Evolutionary conservation across 2,329 filamentous ascomycete species (phyloP).

Genomic region (Aspergillus transmontanensis): DNA sequence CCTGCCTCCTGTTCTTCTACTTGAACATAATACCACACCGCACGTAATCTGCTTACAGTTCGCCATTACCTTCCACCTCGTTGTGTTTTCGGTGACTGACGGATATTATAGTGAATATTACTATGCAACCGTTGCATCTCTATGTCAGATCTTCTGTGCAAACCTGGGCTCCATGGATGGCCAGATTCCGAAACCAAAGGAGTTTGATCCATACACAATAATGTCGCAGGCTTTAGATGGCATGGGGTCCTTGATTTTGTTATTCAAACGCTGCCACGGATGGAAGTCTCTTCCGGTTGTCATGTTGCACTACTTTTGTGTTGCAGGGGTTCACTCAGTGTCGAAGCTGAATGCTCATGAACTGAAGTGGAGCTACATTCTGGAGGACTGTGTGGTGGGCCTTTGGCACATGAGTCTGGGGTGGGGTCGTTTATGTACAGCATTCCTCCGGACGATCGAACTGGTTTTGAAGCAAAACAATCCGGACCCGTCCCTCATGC

Average conservation of each 20-base stretch:
- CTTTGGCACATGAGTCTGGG: conserved; percentile 30
- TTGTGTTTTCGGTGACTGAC: neutral
- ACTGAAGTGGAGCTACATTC: conserved; percentile 24
- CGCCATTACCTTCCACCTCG: neutral
- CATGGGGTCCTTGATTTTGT: conserved; percentile 23
- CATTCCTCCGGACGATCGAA: conserved; percentile 27
- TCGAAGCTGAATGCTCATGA: conserved; percentile 16
- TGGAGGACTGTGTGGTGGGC: conserved; percentile 26
- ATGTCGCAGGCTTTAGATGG: conserved; percentile 19
- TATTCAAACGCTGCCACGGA: conserved; percentile 24
- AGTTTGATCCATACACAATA: conserved; percentile 13
- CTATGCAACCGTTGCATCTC: conserved; percentile 21
- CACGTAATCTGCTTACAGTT: conserved; percentile 25
- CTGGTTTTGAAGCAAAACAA: conserved; percentile 19
- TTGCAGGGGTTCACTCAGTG: conserved; percentile 23
- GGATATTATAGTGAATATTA: conserved; percentile 19
- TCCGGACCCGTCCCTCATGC: conserved; percentile 15
- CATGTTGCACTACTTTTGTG: conserved; percentile 29
- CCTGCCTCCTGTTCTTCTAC: conserved; percentile 15
- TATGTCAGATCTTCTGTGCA: conserved; percentile 17
- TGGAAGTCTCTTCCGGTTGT: conserved; percentile 28
- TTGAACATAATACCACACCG: conserved; percentile 19
- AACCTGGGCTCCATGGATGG: conserved; percentile 5
- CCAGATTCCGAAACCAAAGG: neutral
- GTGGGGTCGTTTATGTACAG: conserved; percentile 27